These are phyloP conservation scores for Ceratobasidium sp. DNA, from an alignment of 1,284 basidiomycete species.

Conservation along the genomic window DNA sequence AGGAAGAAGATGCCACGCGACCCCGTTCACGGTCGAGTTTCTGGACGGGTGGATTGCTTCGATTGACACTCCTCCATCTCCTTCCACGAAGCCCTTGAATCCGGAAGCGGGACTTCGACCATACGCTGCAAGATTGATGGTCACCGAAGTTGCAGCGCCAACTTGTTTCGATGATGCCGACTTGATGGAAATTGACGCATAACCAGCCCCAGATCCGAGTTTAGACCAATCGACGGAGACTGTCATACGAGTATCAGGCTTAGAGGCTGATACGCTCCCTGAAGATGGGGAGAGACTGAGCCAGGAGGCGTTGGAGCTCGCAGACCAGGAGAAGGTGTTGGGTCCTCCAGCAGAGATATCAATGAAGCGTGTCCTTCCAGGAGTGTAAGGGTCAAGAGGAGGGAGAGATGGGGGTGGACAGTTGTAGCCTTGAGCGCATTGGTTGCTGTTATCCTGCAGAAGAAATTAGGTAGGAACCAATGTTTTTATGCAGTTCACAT, in stretches of 20 bases:
- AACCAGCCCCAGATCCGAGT: constrained; percentile 55
- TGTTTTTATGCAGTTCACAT: not conserved
- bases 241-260: constrained; percentile 64
- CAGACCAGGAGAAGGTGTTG: constrained; percentile 63
- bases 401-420: constrained; percentile 60
- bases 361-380: constrained; percentile 61
- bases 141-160: constrained; percentile 23
- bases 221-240: constrained; percentile 67
- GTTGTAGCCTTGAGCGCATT: constrained; percentile 60
- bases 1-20: constrained; percentile 65
- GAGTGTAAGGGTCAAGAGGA: constrained; percentile 62
- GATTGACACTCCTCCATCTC: constrained; percentile 67
- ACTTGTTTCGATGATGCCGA: constrained; percentile 59
- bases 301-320: constrained; percentile 62
- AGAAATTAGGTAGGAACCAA: too few relatives aligned
- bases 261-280: constrained; percentile 60
- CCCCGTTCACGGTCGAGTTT: constrained; percentile 60
- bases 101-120: constrained; percentile 18
- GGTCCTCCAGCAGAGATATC: constrained; percentile 70
- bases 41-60: constrained; percentile 66
- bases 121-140: constrained; percentile 21
- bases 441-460: constrained; percentile 49
- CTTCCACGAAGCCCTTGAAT: constrained; percentile 63
- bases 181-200: constrained; percentile 56
- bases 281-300: constrained; percentile 56